Evolutionary conservation across 139 green algal species (phyloP).

Genomic region (Ulvella scutata): DNA sequence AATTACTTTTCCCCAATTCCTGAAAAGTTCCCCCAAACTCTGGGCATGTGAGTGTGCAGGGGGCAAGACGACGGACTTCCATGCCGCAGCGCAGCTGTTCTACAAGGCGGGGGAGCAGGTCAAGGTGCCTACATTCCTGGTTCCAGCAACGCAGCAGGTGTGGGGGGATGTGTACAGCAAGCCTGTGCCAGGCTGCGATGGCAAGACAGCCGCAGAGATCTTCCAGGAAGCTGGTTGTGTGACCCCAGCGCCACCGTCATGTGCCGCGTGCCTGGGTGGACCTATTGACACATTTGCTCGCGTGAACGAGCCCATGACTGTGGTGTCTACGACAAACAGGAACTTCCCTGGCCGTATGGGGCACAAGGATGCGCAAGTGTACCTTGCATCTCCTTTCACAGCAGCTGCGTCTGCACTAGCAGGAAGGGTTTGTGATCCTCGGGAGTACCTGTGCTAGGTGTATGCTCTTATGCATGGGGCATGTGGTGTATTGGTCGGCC

Average conservation of each 20-base stretch:
- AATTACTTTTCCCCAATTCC: too few relatives aligned
- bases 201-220: slow-evolving; percentile 87
- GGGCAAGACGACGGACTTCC: slow-evolving; percentile 93
- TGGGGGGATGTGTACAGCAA: slow-evolving; percentile 87
- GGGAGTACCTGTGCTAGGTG: slow-evolving; percentile 78
- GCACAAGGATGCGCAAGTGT: slow-evolving; percentile 91
- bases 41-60: slow-evolving; percentile 21
- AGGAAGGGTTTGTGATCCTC: slow-evolving; percentile 67
- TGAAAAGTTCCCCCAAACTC: not conserved
- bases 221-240: slow-evolving; percentile 82
- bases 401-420: slow-evolving; percentile 75
- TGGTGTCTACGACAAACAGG: slow-evolving; percentile 88
- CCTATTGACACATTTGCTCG: slow-evolving; percentile 86
- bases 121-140: slow-evolving; percentile 89
- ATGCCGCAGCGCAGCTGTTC: slow-evolving; percentile 74
- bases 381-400: slow-evolving; percentile 84
- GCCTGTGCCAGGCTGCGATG: slow-evolving; percentile 78
- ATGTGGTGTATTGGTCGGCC: too few relatives aligned
- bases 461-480: too few relatives aligned
- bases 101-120: slow-evolving; percentile 61
- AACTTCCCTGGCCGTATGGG: slow-evolving; percentile 97
- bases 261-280: slow-evolving; percentile 83
- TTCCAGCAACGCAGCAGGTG: slow-evolving; percentile 87
- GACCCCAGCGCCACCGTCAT: slow-evolving; percentile 70
- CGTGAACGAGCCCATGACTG: slow-evolving; percentile 82